Evolutionary conservation across 2,329 filamentous ascomycete species (phyloP).

Genomic region (Hypoxylon sp.): DNA sequence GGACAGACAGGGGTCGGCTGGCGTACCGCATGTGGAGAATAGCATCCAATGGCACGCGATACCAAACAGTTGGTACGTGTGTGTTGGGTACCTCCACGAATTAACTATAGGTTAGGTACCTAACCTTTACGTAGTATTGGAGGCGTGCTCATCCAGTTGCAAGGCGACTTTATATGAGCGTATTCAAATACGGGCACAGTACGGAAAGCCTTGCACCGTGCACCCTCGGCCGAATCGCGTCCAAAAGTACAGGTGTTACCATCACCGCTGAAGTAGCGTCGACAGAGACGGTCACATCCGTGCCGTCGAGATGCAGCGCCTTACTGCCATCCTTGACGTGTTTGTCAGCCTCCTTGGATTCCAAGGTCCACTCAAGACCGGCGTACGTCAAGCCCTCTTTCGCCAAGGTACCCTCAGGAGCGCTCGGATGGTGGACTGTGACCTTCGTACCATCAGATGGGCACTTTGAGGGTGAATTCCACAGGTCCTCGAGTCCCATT

Average conservation of each 20-base stretch:
- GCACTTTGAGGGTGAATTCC: conserved; percentile 21
- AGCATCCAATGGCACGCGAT: too few species aligned
- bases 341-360: conserved; percentile 20
- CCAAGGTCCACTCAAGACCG: conserved; percentile 33
- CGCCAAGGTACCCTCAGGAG: conserved; percentile 29
- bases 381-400: conserved; percentile 32
- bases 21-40: too few species aligned
- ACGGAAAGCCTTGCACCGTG: not conserved
- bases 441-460: conserved; percentile 1
- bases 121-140: too few species aligned
- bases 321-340: conserved; percentile 28
- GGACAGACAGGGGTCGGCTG: too few species aligned
- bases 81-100: too few species aligned
- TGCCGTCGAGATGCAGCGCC: conserved; percentile 12
- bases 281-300: conserved; percentile 21
- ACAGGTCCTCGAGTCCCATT: conserved; percentile 15
- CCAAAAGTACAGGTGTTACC: conserved; percentile 16
- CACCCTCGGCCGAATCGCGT: not conserved
- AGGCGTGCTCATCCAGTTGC: too few species aligned
- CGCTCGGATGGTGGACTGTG: conserved; percentile 26
- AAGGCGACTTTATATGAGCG: too few species aligned
- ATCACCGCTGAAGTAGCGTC: conserved; percentile 30
- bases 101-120: too few species aligned
- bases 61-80: too few species aligned
- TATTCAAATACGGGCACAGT: too few species aligned